Base-by-base conservation (phyloP, 345 rosid species). In the Euclidium syriacum region DNA sequence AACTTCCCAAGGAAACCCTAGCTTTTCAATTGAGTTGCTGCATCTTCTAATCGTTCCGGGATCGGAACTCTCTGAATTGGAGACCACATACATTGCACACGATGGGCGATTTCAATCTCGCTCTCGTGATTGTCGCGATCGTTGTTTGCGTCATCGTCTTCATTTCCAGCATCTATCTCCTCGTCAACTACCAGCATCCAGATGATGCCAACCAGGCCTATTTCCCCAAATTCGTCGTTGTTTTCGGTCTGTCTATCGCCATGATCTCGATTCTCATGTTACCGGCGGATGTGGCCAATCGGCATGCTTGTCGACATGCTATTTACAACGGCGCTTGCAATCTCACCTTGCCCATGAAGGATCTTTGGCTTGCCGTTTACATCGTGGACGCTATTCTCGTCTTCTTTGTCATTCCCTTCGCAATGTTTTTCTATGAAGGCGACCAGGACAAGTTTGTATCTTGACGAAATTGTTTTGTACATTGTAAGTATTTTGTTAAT, bases 101-200 rank as follows among this genome's bases (percentile, higher is more conserved):
- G 55, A 94, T 94, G 99, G 90, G 97, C 80, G 99, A 94, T 83
- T 94, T 94, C 70, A 94, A 94, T 73, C 96, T 94, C 85, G 97
- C 99, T 76, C 84, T 94, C 77, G 87, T 94, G 73, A 86, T 94
- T 72, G 96, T 94, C 43, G 99, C 99, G 52, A 74, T 88, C 48
- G 87, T 94, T 16, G 85, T 94, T 18, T 90, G 97, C 78, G 77
- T 90, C 62, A 60, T 94, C 62, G 99, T 94, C 25, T 80, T 90
- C 70, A 59, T 94, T 50, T 87, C 87, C 80, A 94, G 92, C 74
- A 83, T 94, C 42, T 94, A 94, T 70, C 96, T 94, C 9, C 97
- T 94, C 62, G 90, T 94, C 73, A 94, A 94, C 63, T 94, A 87
- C 73, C 99, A 94, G 83, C 99, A 94, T 49, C 99, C 99, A 0